Evolutionary conservation across 2,329 filamentous ascomycete genomes (phyloP).

Genomic region (Nannizziopsis arthrosporioides): DNA sequence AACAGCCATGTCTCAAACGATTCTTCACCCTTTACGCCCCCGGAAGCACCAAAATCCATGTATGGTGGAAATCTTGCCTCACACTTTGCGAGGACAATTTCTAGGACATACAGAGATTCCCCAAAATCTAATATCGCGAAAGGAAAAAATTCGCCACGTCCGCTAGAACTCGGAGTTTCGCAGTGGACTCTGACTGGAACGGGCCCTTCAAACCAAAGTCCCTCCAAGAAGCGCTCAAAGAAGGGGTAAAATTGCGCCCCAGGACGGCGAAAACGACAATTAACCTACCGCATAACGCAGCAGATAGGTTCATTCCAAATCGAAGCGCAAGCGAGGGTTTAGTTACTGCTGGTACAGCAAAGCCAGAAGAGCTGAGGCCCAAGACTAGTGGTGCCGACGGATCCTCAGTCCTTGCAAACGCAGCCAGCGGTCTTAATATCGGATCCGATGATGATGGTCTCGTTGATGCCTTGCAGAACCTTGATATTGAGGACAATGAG

Average conservation of each 20-base stretch:
- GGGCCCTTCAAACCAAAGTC: conserved; percentile 49
- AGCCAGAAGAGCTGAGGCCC: conserved; percentile 68
- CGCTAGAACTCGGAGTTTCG: conserved; percentile 80
- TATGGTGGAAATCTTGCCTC: conserved; percentile 69
- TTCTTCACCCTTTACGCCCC: conserved; percentile 67
- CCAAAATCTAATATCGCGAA: conserved; percentile 68
- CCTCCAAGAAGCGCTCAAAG: conserved; percentile 23
- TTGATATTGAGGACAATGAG: conserved; percentile 64
- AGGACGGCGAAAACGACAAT: conserved; percentile 52
- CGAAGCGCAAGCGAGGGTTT: conserved; percentile 81
- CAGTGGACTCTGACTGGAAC: conserved; percentile 87
- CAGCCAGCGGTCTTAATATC: conserved; percentile 55
- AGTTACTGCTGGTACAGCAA: conserved; percentile 66
- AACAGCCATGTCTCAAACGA: conserved; percentile 40
- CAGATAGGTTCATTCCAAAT: conserved; percentile 94
- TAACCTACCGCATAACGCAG: conserved; percentile 55
- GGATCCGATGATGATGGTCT: conserved; percentile 54
- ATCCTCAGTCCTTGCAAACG: conserved; percentile 64
- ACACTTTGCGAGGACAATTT: conserved; percentile 59
- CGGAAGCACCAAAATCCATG: conserved; percentile 57
- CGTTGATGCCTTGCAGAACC: conserved; percentile 63
- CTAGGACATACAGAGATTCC: conserved; percentile 58
- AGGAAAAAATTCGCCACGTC: conserved; percentile 66
- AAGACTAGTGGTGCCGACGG: conserved; percentile 60
- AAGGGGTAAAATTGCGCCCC: conserved; percentile 40